These are phyloP conservation scores for Cladosporium austrohemisphaericum DNA, from an alignment of 2,329 filamentous ascomycete species.

Conservation along the genomic window DNA sequence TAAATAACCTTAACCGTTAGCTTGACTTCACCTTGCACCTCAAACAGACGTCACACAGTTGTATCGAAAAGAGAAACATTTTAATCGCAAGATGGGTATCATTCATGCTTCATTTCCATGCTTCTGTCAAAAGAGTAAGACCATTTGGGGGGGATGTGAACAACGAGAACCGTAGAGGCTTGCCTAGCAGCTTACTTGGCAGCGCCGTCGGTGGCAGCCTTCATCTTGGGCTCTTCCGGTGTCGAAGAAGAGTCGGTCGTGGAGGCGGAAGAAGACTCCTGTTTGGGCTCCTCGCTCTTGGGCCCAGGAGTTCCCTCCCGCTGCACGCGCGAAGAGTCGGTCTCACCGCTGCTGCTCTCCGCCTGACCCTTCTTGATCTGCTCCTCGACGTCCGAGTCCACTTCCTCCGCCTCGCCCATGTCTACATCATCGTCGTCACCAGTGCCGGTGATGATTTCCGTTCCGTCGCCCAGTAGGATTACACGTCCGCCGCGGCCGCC, in stretches of 20 bases:
- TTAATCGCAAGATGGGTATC: constrained; percentile 16
- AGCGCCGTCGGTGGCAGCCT: constrained; percentile 18
- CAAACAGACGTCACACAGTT: neutral
- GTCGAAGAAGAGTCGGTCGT: constrained; percentile 8
- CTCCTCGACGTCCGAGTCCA: constrained; percentile 76
- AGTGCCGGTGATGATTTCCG: constrained; percentile 76
- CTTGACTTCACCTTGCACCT: neutral
- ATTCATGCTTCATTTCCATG: constrained; percentile 18
- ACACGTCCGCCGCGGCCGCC: constrained; percentile 75
- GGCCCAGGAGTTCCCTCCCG: constrained; percentile 53
- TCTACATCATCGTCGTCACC: constrained; percentile 83
- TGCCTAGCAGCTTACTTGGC: constrained; percentile 14
- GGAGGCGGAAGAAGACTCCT: constrained; percentile 15
- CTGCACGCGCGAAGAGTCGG: constrained; percentile 20
- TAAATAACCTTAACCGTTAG: neutral
- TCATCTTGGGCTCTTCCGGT: constrained; percentile 30
- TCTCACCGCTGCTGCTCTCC: constrained; percentile 28
- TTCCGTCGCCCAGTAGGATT: constrained; percentile 93
- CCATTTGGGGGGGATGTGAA: neutral
- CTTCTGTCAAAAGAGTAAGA: constrained; percentile 7
- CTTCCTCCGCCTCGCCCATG: constrained; percentile 57
- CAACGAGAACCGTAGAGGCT: neutral
- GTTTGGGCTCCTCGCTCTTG: constrained; percentile 32
- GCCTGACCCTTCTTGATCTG: constrained; percentile 67
- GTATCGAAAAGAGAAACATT: neutral